These are phyloP conservation scores for Serendipita sp. DNA, from an alignment of 768 basidiomycete species.

Conservation along the genomic window DNA sequence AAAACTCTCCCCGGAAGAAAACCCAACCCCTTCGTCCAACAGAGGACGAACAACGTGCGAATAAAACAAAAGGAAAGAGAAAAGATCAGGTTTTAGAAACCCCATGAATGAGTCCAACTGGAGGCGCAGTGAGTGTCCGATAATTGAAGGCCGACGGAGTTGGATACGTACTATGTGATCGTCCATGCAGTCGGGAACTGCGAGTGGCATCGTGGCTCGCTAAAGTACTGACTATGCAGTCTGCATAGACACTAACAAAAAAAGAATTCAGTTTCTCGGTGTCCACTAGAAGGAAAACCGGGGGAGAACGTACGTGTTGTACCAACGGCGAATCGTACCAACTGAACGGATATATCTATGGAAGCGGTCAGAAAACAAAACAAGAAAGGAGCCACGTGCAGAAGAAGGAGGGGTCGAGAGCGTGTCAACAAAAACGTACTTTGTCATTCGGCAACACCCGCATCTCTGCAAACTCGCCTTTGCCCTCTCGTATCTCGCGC, in stretches of 20 bases:
- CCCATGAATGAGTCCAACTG: conserved; percentile 6
- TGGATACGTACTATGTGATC: background rate
- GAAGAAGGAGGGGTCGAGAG: background rate
- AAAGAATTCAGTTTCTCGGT: no score
- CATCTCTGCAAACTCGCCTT: background rate
- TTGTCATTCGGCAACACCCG: background rate
- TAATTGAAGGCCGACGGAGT: background rate
- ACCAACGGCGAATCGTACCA: conserved; percentile 1
- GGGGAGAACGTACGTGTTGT: background rate
- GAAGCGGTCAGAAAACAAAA: background rate
- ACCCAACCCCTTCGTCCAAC: no score
- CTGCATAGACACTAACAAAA: conserved; percentile 1
- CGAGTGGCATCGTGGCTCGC: background rate
- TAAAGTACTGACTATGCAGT: background rate
- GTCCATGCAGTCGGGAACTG: background rate
- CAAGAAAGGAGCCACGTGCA: background rate
- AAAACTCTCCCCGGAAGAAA: no score
- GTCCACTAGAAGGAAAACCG: background rate
- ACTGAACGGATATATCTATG: conserved; percentile 6
- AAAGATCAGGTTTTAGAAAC: background rate
- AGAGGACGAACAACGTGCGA: no score
- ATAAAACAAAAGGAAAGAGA: no score
- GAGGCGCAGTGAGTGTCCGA: background rate
- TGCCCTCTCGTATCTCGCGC: background rate
- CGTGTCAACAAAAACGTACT: no score